Evolutionary conservation across 768 basidiomycete genomes (phyloP).

Genomic region (Artomyces pyxidatus): DNA sequence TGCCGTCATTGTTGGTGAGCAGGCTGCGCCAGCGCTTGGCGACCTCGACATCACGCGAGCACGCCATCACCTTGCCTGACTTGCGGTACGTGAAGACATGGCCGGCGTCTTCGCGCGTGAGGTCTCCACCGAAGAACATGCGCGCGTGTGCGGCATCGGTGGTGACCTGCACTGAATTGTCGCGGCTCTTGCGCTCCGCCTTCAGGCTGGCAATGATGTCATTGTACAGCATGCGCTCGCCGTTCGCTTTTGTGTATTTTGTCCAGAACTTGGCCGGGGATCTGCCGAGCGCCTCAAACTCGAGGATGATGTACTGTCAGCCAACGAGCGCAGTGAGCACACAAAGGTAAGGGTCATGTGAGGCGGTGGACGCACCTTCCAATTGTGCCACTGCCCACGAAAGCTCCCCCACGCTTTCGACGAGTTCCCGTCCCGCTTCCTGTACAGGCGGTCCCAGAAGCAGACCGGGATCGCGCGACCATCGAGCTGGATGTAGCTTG

Average conservation of each 20-base stretch:
- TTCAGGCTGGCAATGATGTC: background rate
- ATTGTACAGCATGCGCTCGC: background rate
- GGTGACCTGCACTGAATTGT: background rate
- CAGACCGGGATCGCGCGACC: conserved; percentile 14
- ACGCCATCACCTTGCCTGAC: background rate
- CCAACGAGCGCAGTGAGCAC: background rate
- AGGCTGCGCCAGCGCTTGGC: background rate
- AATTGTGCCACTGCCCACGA: conserved; percentile 12
- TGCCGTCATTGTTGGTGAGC: background rate
- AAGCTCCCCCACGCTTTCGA: conserved; percentile 10
- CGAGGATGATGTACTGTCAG: background rate
- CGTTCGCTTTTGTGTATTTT: background rate
- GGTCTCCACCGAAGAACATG: background rate
- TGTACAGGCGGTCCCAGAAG: conserved; percentile 16
- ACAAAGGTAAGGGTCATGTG: background rate
- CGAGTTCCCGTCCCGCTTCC: conserved; percentile 5
- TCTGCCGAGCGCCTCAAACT: background rate
- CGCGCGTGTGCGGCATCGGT: background rate
- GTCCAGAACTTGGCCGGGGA: background rate
- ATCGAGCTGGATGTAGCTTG: conserved; percentile 7
- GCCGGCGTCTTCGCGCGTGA: background rate
- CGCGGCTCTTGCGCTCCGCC: background rate
- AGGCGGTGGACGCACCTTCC: conserved; percentile 15
- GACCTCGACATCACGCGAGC: background rate
- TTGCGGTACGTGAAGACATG: background rate